phyloP scores from a whole-genome alignment of 495 filamentous ascomycete genomes.

The Sordaria brevicollis region DNA sequence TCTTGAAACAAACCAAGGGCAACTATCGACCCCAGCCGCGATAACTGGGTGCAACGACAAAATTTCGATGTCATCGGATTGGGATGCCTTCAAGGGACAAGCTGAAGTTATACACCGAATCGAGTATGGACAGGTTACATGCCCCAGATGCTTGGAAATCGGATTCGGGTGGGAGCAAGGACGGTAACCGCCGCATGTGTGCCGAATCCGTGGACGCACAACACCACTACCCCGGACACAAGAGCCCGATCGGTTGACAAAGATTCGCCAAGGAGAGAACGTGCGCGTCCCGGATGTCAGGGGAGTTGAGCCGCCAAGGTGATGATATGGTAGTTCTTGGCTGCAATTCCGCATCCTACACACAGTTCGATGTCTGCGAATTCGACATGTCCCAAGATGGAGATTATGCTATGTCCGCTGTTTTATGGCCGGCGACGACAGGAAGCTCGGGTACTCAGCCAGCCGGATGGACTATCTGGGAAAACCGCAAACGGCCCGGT shows the following conservation, averaged over 20 bases:
- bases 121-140: background rate
- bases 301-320: no score
- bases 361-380: background rate
- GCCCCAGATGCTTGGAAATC: background rate
- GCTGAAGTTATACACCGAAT: background rate
- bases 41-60: background rate
- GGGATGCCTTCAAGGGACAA: background rate
- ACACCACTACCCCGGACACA: no score
- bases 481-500: background rate
- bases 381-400: background rate
- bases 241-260: no score
- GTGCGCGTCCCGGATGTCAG: no score
- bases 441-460: background rate
- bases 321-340: no score
- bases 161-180: no score
- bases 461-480: background rate
- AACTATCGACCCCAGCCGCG: background rate
- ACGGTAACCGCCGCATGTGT: no score
- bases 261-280: no score
- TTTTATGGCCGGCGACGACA: background rate
- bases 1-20: background rate
- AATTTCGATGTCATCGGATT: background rate
- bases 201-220: no score
- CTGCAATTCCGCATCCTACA: background rate
- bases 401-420: background rate